Conservation (phyloP, 805 yeast genomes). For the Jamesozyma rosinii region DNA sequence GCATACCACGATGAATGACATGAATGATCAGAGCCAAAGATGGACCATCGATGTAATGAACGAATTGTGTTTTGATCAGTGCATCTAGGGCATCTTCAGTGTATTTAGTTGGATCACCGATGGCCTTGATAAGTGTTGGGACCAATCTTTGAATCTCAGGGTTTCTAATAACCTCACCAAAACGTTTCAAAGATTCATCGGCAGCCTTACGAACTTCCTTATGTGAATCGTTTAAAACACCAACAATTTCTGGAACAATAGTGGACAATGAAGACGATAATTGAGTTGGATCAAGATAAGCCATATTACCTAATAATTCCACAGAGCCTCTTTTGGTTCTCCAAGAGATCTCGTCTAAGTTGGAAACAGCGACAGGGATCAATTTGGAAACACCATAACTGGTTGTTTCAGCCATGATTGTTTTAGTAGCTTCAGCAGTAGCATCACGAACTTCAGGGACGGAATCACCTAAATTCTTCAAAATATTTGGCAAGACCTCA, state of each 20-base stretch:
- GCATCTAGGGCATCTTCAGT: conserved; percentile 84
- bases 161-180: conserved; percentile 94
- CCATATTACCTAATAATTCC: conserved; percentile 94
- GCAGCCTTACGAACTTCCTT: conserved; percentile 96
- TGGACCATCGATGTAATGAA: conserved; percentile 96
- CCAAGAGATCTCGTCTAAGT: conserved; percentile 87
- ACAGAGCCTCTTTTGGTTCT: conserved; percentile 95
- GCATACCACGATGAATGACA: conserved; percentile 91
- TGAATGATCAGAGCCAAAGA: conserved; percentile 90
- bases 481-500: conserved; percentile 72
- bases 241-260: conserved; percentile 93
- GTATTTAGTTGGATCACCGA: conserved; percentile 87
- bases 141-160: conserved; percentile 93
- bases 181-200: conserved; percentile 73
- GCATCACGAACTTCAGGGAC: conserved; percentile 81
- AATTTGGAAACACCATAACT: conserved; percentile 84
- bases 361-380: conserved; percentile 82
- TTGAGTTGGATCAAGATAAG: conserved; percentile 90
- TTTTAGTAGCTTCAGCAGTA: conserved; percentile 76
- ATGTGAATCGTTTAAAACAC: conserved; percentile 88
- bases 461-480: conserved; percentile 77
- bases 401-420: conserved; percentile 84
- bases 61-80: conserved; percentile 82
- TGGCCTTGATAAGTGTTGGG: conserved; percentile 79
- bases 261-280: conserved; percentile 79